Percentiles rank a stretch among this genome's conserved stretches.
Evolutionary conservation across 1,139 yeast genomes (phyloP).

Genomic region (Suhomyces terraborum): DNA sequence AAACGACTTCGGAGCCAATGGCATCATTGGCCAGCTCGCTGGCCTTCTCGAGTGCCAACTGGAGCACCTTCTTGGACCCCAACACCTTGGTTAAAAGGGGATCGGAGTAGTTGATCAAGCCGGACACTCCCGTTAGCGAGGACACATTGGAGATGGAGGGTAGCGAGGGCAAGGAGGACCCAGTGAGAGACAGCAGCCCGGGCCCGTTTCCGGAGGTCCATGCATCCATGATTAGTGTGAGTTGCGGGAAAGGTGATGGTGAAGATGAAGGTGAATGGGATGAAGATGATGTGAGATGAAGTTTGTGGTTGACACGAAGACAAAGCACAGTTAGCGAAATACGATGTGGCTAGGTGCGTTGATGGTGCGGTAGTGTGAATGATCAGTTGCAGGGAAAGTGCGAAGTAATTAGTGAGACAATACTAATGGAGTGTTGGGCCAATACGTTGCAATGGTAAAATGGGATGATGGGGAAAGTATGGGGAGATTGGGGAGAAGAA

Average conservation of each 20-base stretch:
- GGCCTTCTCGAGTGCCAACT: conserved; percentile 10
- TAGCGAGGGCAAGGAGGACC: conserved; percentile 1
- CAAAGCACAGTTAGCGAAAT: background rate
- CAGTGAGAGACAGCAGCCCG: conserved; percentile 14
- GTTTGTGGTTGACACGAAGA: no score
- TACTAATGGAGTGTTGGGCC: no score
- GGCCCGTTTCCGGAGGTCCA: conserved; percentile 19
- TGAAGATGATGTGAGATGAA: no score
- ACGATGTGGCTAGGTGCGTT: background rate
- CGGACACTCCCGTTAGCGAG: conserved; percentile 9
- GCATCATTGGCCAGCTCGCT: conserved; percentile 6
- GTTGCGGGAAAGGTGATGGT: no score
- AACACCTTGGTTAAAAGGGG: conserved; percentile 44
- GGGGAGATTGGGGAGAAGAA: no score
- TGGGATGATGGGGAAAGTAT: no score
- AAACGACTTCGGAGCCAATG: conserved; percentile 13
- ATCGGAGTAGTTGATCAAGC: conserved; percentile 32
- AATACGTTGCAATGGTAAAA: background rate
- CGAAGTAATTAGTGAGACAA: no score
- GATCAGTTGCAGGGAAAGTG: no score
- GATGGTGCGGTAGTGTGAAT: conserved; percentile 4
- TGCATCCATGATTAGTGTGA: conserved; percentile 19
- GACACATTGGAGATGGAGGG: no score
- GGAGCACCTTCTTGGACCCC: conserved; percentile 40
- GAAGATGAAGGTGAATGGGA: no score